Conservation (phyloP, 2,329 filamentous ascomycete species). For the Coleophoma crateriformis region DNA sequence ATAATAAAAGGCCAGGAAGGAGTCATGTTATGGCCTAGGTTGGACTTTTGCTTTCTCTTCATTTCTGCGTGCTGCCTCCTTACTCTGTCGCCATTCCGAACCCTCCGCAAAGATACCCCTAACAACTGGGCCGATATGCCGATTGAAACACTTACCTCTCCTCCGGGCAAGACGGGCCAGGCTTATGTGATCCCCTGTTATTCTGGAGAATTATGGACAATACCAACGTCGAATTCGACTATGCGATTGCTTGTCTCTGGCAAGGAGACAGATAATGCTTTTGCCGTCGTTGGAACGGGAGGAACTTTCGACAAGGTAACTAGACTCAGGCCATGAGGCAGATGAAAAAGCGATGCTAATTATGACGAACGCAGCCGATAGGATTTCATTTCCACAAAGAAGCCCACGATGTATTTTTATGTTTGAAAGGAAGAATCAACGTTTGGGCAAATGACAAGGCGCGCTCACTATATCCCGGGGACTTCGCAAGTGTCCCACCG, state of each 20-base stretch:
- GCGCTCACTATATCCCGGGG: slow-evolving; percentile 45
- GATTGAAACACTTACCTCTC: not conserved
- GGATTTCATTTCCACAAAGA: slow-evolving; percentile 53
- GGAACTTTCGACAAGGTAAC: slow-evolving; percentile 14
- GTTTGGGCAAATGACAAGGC: slow-evolving; percentile 53
- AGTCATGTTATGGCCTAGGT: no score
- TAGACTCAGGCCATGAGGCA: not conserved
- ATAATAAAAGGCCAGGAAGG: no score
- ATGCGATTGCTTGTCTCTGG: slow-evolving; percentile 20
- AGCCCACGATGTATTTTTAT: slow-evolving; percentile 52
- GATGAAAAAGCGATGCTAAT: no score
- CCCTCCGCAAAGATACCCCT: not conserved
- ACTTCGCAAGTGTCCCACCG: slow-evolving; percentile 53
- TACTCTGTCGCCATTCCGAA: not conserved
- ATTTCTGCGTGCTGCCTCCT: not conserved
- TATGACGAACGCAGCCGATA: slow-evolving; percentile 7
- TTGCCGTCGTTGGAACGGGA: slow-evolving; percentile 19
- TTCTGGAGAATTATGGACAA: slow-evolving; percentile 20
- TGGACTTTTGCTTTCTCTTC: no score
- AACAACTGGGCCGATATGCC: not conserved
- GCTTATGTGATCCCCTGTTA: slow-evolving; percentile 17
- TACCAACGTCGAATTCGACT: slow-evolving; percentile 18
- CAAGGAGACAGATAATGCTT: slow-evolving; percentile 21
- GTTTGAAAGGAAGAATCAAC: slow-evolving; percentile 48
- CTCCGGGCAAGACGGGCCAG: slow-evolving; percentile 8